A percentile compares a stretch with the other conserved stretches of the same genome.
Conservation (phyloP, 352 stramenopile genomes). For the Phytophthora rubi region DNA sequence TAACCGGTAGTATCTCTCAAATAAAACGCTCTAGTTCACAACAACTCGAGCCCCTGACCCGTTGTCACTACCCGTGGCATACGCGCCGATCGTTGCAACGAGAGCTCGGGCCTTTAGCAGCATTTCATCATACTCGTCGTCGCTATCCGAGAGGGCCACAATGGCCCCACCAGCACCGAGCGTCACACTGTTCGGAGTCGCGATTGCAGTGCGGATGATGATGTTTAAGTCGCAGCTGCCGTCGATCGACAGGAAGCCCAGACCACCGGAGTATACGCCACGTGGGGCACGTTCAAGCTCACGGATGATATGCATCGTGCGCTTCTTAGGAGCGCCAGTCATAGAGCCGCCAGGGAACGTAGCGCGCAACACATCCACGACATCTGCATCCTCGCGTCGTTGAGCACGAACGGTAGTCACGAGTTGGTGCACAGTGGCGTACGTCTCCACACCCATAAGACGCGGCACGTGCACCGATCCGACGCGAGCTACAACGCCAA, state of each 20-base stretch:
- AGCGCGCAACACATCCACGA: constrained; percentile 93
- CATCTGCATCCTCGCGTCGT: constrained; percentile 50
- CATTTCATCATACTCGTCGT: constrained; percentile 96
- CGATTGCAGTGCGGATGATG: constrained; percentile 96
- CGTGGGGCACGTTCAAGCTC: constrained; percentile 87
- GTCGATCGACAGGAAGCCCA: constrained; percentile 97
- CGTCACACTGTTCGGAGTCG: constrained; percentile 78
- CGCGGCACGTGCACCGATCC: constrained; percentile 93
- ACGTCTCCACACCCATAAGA: constrained; percentile 96
- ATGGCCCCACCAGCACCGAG: constrained; percentile 97
- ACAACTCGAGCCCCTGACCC: constrained; percentile 43
- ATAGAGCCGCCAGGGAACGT: constrained; percentile 98
- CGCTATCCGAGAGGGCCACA: constrained; percentile 92
- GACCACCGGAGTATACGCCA: constrained; percentile 96
- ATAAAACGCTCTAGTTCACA: constrained; percentile 15
- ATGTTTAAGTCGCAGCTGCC: constrained; percentile 97
- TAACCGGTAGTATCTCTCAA: neutral
- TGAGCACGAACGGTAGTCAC: constrained; percentile 94
- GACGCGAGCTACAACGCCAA: constrained; percentile 92
- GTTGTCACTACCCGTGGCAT: constrained; percentile 58
- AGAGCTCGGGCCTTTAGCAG: constrained; percentile 88
- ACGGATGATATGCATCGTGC: constrained; percentile 96
- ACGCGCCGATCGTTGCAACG: constrained; percentile 60
- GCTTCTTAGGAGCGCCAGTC: constrained; percentile 97
- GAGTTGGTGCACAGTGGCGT: constrained; percentile 98